phyloP scores from a whole-genome alignment of 305 asterid genomes.

The Fraxinus albicans region DNA sequence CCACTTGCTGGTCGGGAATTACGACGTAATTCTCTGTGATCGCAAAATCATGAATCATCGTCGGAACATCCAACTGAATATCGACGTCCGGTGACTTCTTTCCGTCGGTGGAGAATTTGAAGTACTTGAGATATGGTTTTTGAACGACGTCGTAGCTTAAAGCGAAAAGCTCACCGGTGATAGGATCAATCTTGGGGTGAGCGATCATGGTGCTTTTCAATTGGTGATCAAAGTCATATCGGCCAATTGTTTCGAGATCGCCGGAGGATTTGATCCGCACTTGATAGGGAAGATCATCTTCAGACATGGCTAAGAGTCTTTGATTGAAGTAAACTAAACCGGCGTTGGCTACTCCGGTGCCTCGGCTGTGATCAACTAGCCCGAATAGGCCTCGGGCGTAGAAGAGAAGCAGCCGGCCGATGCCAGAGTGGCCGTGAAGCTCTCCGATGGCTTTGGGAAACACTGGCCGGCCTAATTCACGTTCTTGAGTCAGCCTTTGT shows the following conservation, averaged over 20 bases:
- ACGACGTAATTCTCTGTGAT: constrained; percentile 58
- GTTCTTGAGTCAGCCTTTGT: constrained; percentile 54
- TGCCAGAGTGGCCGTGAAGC: constrained; percentile 63
- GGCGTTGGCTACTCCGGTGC: constrained; percentile 71
- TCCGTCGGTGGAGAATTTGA: constrained; percentile 45
- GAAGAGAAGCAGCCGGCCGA: constrained; percentile 54
- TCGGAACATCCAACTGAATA: constrained; percentile 46
- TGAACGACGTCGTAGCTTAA: constrained; percentile 58
- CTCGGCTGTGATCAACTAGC: constrained; percentile 48
- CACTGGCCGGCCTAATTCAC: constrained; percentile 52
- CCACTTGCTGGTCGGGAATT: constrained; percentile 67
- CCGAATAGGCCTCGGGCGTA: constrained; percentile 54
- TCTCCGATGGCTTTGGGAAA: constrained; percentile 75
- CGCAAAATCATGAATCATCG: constrained; percentile 72
- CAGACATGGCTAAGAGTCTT: constrained; percentile 65
- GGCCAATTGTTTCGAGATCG: constrained; percentile 51
- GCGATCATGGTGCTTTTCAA: constrained; percentile 58
- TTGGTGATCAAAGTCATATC: constrained; percentile 45
- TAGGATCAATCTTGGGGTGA: constrained; percentile 71
- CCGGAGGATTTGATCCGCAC: constrained; percentile 39
- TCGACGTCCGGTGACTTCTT: constrained; percentile 51
- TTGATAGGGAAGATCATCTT: constrained; percentile 68
- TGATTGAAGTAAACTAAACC: constrained; percentile 53
- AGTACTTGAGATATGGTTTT: constrained; percentile 57
- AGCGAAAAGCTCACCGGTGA: constrained; percentile 49